Evolutionary conservation across 2,329 filamentous ascomycete species (phyloP).

Genomic region (Fusarium mundagurra): DNA sequence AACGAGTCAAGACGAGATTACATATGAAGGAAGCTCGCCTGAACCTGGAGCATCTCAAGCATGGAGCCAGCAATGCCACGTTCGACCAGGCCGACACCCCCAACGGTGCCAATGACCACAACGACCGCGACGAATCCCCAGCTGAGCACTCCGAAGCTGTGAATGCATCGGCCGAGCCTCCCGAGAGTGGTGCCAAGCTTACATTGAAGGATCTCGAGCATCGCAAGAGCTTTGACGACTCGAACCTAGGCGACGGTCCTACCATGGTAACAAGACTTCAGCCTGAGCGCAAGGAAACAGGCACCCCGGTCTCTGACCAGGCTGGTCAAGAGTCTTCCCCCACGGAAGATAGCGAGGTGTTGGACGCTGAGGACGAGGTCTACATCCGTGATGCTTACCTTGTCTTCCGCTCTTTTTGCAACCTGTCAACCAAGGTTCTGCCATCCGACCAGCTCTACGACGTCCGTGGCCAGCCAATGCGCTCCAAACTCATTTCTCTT

Average conservation of each 20-base stretch:
- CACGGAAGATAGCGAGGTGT: conserved; percentile 67
- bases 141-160: conserved; percentile 43
- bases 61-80: conserved; percentile 62
- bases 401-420: conserved; percentile 97
- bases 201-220: conserved; percentile 74
- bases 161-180: conserved; percentile 37
- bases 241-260: conserved; percentile 71
- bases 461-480: conserved; percentile 93
- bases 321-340: conserved; percentile 63
- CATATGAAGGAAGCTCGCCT: conserved; percentile 86
- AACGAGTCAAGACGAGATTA: conserved; percentile 86
- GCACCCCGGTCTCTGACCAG: conserved; percentile 61
- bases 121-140: conserved; percentile 49
- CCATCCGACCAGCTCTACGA: conserved; percentile 93
- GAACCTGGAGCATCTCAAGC: conserved; percentile 63
- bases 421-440: conserved; percentile 91
- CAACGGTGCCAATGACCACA: conserved; percentile 52
- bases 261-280: conserved; percentile 74
- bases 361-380: conserved; percentile 87
- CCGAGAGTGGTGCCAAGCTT: conserved; percentile 62
- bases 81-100: conserved; percentile 58
- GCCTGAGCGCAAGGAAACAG: conserved; percentile 54
- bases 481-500: conserved; percentile 93
- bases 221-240: conserved; percentile 75
- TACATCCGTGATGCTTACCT: conserved; percentile 97